These are phyloP conservation scores for Microsporum canis DNA, from an alignment of 2,329 filamentous ascomycete genomes.

Conservation along the genomic window DNA sequence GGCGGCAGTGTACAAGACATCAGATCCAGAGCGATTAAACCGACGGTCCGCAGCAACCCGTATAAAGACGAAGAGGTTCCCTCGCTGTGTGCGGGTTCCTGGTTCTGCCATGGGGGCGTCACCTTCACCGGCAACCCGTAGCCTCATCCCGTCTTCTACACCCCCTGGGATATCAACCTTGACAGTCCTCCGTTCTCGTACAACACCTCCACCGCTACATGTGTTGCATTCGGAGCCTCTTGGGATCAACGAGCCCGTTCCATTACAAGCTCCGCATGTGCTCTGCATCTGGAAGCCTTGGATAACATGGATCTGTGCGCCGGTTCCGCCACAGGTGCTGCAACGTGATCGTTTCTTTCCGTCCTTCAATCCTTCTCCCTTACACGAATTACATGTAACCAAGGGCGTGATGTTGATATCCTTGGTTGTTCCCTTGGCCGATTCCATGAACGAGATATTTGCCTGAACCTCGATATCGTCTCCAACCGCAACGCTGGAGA, in stretches of 20 bases:
- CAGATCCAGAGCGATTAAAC: constrained; percentile 76
- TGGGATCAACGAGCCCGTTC: constrained; percentile 64
- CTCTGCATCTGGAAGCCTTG: constrained; percentile 93
- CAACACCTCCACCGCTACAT: constrained; percentile 73
- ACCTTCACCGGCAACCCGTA: constrained; percentile 74
- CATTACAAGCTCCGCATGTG: constrained; percentile 71
- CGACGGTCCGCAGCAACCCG: constrained; percentile 79
- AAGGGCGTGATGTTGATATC: constrained; percentile 79
- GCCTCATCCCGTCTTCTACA: constrained; percentile 90
- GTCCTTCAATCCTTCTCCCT: constrained; percentile 71
- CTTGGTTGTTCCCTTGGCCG: constrained; percentile 80
- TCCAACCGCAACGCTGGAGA: constrained; percentile 63
- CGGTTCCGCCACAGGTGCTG: constrained; percentile 72
- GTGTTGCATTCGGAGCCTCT: constrained; percentile 67
- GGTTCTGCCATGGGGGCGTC: constrained; percentile 63
- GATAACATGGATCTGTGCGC: constrained; percentile 77
- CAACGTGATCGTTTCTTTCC: constrained; percentile 65
- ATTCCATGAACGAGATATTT: constrained; percentile 90
- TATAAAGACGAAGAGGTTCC: constrained; percentile 86
- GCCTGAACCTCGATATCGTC: constrained; percentile 93
- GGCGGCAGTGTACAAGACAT: constrained; percentile 83
- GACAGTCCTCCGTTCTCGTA: constrained; percentile 71
- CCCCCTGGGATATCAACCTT: constrained; percentile 87
- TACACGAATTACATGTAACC: constrained; percentile 69
- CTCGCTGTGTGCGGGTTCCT: constrained; percentile 55